Base-by-base conservation (phyloP, 768 basidiomycete genomes). In the Mycena latifolia region DNA sequence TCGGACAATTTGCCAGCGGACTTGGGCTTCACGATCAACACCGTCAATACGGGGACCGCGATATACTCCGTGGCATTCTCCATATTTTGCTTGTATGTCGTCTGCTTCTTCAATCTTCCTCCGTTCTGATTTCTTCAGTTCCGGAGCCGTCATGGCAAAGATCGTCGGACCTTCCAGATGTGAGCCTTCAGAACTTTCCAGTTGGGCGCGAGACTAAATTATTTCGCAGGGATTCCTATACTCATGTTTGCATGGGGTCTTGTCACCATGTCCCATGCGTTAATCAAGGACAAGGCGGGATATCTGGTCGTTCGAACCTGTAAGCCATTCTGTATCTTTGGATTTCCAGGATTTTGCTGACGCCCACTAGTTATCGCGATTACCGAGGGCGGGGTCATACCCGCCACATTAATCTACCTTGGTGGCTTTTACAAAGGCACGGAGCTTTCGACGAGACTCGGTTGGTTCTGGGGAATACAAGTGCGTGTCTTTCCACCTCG, bases 401-500 rank as follows among this genome's bases (percentile, higher is more conserved):
- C 79, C 5, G 77, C 79, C 5, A 78, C 82, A 20, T 72, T 85
- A 11, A 80, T 81, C 29, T 83, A 83, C 69, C 75, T 84, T 2
- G 80, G 80, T 41, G 74, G 75, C 9, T 82, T 82, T 67, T 84
- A 83, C 71, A 81, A 79, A 39, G 75, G 82, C 27, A 81, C 80
- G 0, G 83, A 85, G 67, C 76, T 84, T 7, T 77, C 81, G 0
- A 77, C 77, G 24, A 75, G 82, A 1, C 72, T 84, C 2, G 82
- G 79, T 10, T 78, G 78, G 67, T 85, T 83, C 74, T 85, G 82
- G 78, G 81, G 80, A 24, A 72, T 79, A 20, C 81, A 79, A 51
- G 67, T 67, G 39, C n/a, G 57, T 59, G 3, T 48, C 17, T 4
- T 25, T 24, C 8, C 28, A 20, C 39, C 4, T 14, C 11, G 20